These are phyloP conservation scores for Backusella morwellensis DNA, from an alignment of 192 early-diverging fungal genomes.

Conservation along the genomic window DNA sequence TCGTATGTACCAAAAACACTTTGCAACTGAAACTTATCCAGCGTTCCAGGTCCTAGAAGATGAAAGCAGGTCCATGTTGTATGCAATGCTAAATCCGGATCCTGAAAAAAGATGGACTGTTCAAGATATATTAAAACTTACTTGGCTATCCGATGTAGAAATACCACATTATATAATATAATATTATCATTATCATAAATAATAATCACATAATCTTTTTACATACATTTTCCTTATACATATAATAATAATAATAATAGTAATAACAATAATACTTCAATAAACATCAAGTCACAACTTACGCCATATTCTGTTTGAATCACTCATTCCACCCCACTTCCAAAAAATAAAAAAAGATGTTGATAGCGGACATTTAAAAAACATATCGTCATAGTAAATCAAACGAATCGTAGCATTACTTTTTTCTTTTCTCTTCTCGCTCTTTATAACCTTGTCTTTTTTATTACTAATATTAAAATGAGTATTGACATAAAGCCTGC, in stretches of 20 bases:
- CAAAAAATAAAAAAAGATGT: not conserved
- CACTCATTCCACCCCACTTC: not conserved
- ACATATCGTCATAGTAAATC: not conserved
- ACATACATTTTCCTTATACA: not conserved
- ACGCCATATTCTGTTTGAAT: not conserved
- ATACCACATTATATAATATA: slow-evolving; percentile 14
- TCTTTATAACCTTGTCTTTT: slow-evolving; percentile 6
- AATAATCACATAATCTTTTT: slow-evolving; percentile 19
- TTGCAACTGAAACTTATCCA: not conserved
- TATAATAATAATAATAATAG: not conserved
- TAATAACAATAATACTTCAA: too few species aligned
- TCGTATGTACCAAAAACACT: slow-evolving; percentile 11
- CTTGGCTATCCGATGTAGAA: slow-evolving; percentile 31
- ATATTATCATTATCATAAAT: slow-evolving; percentile 39
- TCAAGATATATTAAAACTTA: slow-evolving; percentile 23
- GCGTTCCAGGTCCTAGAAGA: not conserved
- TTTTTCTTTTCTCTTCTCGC: not conserved
- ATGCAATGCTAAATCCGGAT: slow-evolving; percentile 40
- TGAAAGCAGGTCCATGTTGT: slow-evolving; percentile 6
- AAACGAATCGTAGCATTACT: not conserved
- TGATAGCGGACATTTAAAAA: not conserved
- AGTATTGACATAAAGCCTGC: slow-evolving; percentile 20
- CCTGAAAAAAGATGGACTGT: slow-evolving; percentile 40
- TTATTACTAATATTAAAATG: not conserved
- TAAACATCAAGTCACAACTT: slow-evolving; percentile 6